A percentile compares a stretch with the other conserved stretches of the same genome.
These are phyloP conservation scores for Tausonia pullulans DNA, from an alignment of 1,284 basidiomycete species.

Conservation along the genomic window DNA sequence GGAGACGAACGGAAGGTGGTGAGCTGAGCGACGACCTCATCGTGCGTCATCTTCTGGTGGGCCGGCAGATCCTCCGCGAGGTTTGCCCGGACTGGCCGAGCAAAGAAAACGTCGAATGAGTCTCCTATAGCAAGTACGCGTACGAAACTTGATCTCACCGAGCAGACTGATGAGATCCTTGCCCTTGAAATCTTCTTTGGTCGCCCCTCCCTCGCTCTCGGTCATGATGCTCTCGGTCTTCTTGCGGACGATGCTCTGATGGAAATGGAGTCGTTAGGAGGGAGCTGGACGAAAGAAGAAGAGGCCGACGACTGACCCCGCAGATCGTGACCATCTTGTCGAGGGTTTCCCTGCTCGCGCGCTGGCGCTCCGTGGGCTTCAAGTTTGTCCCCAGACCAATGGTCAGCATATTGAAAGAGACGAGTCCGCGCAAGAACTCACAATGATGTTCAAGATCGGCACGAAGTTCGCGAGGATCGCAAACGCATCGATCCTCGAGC, in stretches of 20 bases:
- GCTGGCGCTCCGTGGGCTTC: conserved; percentile 31
- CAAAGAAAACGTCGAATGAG: neutral
- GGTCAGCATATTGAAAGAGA: conserved; percentile 7
- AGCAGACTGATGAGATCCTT: conserved; percentile 47
- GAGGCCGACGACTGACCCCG: conserved; percentile 24
- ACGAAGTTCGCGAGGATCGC: conserved; percentile 17
- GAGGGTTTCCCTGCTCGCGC: conserved; percentile 33
- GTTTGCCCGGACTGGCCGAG: conserved; percentile 48
- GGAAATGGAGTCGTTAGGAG: neutral
- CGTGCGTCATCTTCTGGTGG: conserved; percentile 48
- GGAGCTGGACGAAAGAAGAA: neutral
- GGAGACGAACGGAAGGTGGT: conserved; percentile 49
- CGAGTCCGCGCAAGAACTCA: neutral
- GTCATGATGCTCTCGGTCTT: conserved; percentile 34
- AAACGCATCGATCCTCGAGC: conserved; percentile 9
- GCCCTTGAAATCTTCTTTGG: conserved; percentile 24
- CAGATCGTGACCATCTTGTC: conserved; percentile 48
- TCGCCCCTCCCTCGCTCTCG: conserved; percentile 17
- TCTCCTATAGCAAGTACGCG: neutral
- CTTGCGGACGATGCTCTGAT: conserved; percentile 39
- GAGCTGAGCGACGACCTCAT: conserved; percentile 62
- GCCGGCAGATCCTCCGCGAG: conserved; percentile 43
- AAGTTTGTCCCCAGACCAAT: neutral
- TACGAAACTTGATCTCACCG: conserved; percentile 33
- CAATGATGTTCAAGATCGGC: conserved; percentile 17